phyloP scores from a whole-genome alignment of 1,284 basidiomycete species.

The Hypsizygus ulmarius region DNA sequence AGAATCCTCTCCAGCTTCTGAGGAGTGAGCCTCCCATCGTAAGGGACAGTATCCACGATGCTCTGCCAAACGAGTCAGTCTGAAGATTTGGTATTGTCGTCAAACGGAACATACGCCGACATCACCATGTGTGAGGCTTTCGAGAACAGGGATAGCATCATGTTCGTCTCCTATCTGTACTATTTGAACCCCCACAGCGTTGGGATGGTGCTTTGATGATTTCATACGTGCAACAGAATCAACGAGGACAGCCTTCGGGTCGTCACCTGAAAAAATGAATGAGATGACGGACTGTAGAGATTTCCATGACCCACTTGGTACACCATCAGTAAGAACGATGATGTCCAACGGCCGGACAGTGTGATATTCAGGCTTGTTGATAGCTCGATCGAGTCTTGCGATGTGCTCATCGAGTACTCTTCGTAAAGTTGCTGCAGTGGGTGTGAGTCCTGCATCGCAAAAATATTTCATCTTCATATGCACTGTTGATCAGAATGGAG shows the following conservation, averaged over 20 bases:
- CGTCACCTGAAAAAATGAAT: slow-evolving; percentile 14
- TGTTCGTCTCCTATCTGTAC: slow-evolving; percentile 26
- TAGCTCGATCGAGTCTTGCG: slow-evolving; percentile 16
- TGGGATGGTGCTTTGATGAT: slow-evolving; percentile 25
- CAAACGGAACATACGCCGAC: slow-evolving; percentile 14
- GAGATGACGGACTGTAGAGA: background rate
- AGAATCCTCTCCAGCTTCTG: slow-evolving; percentile 21
- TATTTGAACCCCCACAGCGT: slow-evolving; percentile 24
- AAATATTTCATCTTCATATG: background rate
- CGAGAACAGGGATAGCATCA: slow-evolving; percentile 15
- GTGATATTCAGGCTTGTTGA: slow-evolving; percentile 11
- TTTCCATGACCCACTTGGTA: slow-evolving; percentile 22
- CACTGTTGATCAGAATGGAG: background rate
- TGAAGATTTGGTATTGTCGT: background rate
- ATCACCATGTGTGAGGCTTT: slow-evolving; percentile 18
- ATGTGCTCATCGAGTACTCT: slow-evolving; percentile 21
- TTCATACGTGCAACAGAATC: slow-evolving; percentile 22
- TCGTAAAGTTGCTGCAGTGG: slow-evolving; percentile 21
- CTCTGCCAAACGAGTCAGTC: slow-evolving; percentile 5
- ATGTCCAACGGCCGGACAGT: slow-evolving; percentile 27
- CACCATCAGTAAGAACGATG: slow-evolving; percentile 31
- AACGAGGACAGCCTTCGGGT: slow-evolving; percentile 20
- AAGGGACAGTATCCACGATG: slow-evolving; percentile 21
- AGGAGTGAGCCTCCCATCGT: slow-evolving; percentile 15
- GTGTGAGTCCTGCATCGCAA: slow-evolving; percentile 19